Percentiles rank a stretch among this genome's conserved stretches.
phyloP scores from a whole-genome alignment of 2,329 filamentous ascomycete species.

The Colletotrichum sp. region DNA sequence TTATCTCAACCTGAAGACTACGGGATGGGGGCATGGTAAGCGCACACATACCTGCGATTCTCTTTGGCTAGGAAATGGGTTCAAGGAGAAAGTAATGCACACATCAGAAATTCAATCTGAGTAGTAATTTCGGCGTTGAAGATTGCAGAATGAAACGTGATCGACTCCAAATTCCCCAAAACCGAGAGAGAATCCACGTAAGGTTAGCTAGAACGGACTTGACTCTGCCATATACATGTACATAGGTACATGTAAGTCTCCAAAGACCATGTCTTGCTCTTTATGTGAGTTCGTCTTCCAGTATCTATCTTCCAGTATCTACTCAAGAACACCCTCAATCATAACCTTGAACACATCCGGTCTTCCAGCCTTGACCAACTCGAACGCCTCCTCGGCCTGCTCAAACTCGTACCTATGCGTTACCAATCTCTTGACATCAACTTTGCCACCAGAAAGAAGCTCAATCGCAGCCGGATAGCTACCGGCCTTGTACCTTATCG shows the following conservation, averaged over 20 bases:
- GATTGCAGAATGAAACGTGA: background rate
- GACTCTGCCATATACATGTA: background rate
- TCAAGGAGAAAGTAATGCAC: too few relatives aligned
- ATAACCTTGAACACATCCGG: background rate
- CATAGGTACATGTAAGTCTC: background rate
- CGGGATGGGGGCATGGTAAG: too few relatives aligned
- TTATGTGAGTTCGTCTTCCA: accelerated
- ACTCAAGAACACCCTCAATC: background rate
- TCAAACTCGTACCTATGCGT: background rate
- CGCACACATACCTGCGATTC: too few relatives aligned
- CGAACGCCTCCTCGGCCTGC: background rate
- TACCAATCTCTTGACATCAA: background rate
- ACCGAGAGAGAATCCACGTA: background rate
- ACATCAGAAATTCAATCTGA: background rate
- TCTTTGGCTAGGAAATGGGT: too few relatives aligned
- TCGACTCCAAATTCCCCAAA: accelerated
- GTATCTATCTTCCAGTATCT: background rate
- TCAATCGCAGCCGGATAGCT: background rate
- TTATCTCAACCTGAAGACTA: too few relatives aligned
- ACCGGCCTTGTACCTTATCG: background rate
- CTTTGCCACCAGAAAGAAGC: background rate
- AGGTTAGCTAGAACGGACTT: accelerated
- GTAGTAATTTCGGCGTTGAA: background rate
- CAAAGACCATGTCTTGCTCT: background rate
- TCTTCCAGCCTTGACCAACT: background rate